phyloP scores from a whole-genome alignment of 2,329 filamentous ascomycete species.

The Penicillium decumbens region DNA sequence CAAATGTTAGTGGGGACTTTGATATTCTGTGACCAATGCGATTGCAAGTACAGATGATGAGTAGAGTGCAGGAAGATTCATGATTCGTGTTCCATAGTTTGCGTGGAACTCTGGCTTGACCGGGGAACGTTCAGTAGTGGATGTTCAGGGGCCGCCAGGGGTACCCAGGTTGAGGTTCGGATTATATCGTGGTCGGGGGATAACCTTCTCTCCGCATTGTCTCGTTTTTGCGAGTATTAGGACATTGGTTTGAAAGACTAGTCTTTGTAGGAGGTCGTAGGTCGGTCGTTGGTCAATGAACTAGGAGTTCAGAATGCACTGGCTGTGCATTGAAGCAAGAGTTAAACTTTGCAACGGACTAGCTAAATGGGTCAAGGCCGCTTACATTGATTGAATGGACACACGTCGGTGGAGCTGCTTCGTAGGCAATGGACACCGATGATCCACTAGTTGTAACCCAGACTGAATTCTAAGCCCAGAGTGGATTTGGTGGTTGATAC shows the following conservation, averaged over 20 bases:
- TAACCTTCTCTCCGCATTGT: background rate
- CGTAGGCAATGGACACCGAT: background rate
- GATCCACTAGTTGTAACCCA: background rate
- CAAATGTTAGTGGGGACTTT: background rate
- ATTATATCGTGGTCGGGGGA: background rate
- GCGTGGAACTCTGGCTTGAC: background rate
- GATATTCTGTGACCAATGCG: background rate
- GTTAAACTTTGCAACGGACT: background rate
- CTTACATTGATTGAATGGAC: background rate
- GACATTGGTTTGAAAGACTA: background rate
- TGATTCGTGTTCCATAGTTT: background rate
- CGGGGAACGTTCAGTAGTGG: background rate
- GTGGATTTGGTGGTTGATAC: too few species aligned
- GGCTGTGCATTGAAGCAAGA: background rate
- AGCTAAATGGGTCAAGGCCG: conserved; percentile 1
- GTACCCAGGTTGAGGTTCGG: background rate
- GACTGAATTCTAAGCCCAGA: too few species aligned
- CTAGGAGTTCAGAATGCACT: background rate
- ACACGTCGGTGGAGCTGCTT: background rate
- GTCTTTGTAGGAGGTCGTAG: background rate
- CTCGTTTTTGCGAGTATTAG: background rate
- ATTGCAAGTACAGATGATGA: background rate
- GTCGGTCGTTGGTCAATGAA: background rate
- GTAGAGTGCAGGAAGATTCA: background rate
- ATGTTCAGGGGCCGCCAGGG: background rate